A percentile compares a stretch with the other conserved stretches of the same genome.
These are phyloP conservation scores for Colletotrichum camelliae DNA, from an alignment of 2,329 filamentous ascomycete genomes.

Conservation along the genomic window DNA sequence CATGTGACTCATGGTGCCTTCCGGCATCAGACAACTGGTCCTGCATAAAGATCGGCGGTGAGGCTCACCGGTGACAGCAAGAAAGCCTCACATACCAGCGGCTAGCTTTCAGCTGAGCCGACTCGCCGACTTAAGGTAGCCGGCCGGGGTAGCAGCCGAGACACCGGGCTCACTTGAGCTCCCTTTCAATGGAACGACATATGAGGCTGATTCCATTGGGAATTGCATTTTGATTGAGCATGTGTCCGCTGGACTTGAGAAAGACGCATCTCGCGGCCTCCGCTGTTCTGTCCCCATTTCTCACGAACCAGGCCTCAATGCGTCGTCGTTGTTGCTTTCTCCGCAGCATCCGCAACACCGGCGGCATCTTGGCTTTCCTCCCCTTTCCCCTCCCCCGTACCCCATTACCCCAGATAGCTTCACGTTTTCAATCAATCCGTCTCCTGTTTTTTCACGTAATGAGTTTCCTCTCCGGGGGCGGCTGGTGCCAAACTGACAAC, in stretches of 20 bases:
- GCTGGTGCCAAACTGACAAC: not conserved
- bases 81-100: not conserved
- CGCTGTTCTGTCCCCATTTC: not conserved
- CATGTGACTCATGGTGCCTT: not conserved
- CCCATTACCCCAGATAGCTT: slow-evolving; percentile 7
- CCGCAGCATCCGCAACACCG: not conserved
- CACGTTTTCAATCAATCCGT: not conserved
- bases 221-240: not conserved
- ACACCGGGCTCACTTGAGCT: not conserved
- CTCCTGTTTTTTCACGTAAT: not conserved
- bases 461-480: not conserved
- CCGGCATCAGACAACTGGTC: not conserved
- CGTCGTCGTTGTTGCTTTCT: not conserved
- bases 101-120: not conserved
- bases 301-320: not conserved
- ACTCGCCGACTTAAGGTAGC: not conserved
- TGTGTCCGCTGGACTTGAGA: not conserved
- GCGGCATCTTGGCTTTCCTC: not conserved
- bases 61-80: not conserved
- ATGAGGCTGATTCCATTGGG: not conserved
- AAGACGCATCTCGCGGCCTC: not conserved
- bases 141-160: not conserved
- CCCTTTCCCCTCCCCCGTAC: not conserved
- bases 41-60: not conserved
- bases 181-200: not conserved